Evolutionary conservation across 73 alveolate genomes (phyloP).

Genomic region (Durusdinium trenchii): DNA sequence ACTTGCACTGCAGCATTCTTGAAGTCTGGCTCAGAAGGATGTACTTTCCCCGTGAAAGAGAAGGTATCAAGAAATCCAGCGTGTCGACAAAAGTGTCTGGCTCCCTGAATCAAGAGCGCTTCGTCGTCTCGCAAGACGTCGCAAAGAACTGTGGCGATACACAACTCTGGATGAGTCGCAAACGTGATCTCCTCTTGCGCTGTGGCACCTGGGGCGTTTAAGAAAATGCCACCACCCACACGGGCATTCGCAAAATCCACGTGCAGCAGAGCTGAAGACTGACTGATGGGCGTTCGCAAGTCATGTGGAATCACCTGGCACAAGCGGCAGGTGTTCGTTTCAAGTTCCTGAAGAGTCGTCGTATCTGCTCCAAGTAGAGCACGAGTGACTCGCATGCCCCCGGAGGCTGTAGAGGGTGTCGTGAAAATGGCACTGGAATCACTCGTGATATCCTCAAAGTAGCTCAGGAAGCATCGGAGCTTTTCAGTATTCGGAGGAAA

Average conservation of each 20-base stretch:
- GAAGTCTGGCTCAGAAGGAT: not conserved
- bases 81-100: conserved; percentile 61
- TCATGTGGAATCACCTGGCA: not conserved
- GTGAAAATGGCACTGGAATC: not conserved
- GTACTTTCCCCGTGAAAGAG: not conserved
- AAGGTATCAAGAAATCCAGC: conserved; percentile 62
- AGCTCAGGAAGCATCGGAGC: conserved; percentile 86
- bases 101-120: conserved; percentile 69
- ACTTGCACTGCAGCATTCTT: conserved; percentile 38
- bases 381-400: conserved; percentile 42
- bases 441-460: not conserved
- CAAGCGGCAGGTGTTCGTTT: not conserved
- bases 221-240: conserved; percentile 83
- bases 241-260: conserved; percentile 87
- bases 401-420: not conserved
- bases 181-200: conserved; percentile 89
- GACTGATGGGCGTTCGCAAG: conserved; percentile 22
- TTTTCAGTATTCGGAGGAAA: conserved; percentile 91
- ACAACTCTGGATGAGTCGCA: conserved; percentile 77
- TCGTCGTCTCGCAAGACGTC: conserved; percentile 31
- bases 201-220: conserved; percentile 86
- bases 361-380: not conserved
- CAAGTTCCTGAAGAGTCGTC: not conserved
- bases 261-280: conserved; percentile 44
- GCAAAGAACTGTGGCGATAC: conserved; percentile 47